A percentile compares a stretch with the other conserved stretches of the same genome.
phyloP scores from a whole-genome alignment of 129 eudicot genomes.

The Tagetes patula region DNA sequence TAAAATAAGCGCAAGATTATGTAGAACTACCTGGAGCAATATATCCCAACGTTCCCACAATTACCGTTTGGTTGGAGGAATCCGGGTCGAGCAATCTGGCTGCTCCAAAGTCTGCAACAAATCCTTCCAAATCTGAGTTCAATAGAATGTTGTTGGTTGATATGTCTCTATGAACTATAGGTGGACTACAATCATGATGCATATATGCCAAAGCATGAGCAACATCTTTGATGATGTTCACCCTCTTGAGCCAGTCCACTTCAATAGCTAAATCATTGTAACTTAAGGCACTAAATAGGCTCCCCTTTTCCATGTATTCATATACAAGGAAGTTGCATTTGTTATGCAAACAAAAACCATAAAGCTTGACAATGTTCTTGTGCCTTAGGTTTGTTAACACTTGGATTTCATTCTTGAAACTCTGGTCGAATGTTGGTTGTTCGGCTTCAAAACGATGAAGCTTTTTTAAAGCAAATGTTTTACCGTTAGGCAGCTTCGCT shows the following conservation, averaged over 20 bases:
- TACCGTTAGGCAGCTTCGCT: slow-evolving; percentile 31
- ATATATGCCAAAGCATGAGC: slow-evolving; percentile 43
- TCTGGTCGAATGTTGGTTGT: slow-evolving; percentile 21
- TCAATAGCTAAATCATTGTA: slow-evolving; percentile 16
- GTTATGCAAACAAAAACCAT: slow-evolving; percentile 38
- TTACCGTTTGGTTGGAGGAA: slow-evolving; percentile 7
- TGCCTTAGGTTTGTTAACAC: slow-evolving; percentile 31
- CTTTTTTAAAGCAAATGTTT: slow-evolving; percentile 42
- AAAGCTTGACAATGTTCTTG: slow-evolving; percentile 34
- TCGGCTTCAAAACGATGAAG: slow-evolving; percentile 27
- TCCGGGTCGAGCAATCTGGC: slow-evolving; percentile 23
- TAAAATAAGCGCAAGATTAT: background rate
- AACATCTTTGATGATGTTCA: slow-evolving; percentile 40
- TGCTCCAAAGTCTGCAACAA: slow-evolving; percentile 31
- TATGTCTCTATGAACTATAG: slow-evolving; percentile 43
- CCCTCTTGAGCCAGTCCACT: slow-evolving; percentile 40
- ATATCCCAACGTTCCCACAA: slow-evolving; percentile 25
- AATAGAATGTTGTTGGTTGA: slow-evolving; percentile 44
- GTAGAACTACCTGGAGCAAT: slow-evolving; percentile 25
- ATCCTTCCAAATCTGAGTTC: slow-evolving; percentile 28
- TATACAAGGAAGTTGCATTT: slow-evolving; percentile 39
- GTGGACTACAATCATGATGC: slow-evolving; percentile 46
- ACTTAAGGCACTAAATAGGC: slow-evolving; percentile 32
- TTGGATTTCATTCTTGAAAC: slow-evolving; percentile 38
- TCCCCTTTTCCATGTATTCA: slow-evolving; percentile 45